Evolutionary conservation across 345 rosid genomes (phyloP).

Genomic region (Syzygium oleosum): DNA sequence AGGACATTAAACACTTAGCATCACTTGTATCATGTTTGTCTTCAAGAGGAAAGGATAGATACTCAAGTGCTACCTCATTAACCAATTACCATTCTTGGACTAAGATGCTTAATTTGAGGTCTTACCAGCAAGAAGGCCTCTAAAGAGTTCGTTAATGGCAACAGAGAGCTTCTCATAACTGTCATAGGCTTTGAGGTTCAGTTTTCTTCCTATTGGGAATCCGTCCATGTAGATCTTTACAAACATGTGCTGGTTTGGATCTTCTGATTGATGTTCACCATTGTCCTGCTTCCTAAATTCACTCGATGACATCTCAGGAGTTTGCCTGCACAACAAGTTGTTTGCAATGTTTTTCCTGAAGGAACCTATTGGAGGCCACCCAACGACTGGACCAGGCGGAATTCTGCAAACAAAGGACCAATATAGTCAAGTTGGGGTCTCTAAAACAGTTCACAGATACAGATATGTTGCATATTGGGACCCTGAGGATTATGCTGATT

Average conservation of each 20-base stretch:
- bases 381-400: constrained; percentile 17
- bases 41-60: neutral
- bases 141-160: constrained; percentile 37
- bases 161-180: constrained; percentile 32
- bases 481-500: neutral
- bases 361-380: constrained; percentile 44
- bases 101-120: neutral
- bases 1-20: neutral
- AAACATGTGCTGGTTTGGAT: constrained; percentile 8
- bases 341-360: constrained; percentile 28
- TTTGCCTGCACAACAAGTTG: constrained; percentile 1
- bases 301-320: neutral
- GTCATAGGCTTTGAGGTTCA: constrained; percentile 32
- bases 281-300: constrained; percentile 4
- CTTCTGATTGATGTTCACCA: neutral
- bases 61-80: neutral
- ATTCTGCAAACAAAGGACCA: constrained; percentile 12
- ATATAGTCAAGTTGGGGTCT: neutral
- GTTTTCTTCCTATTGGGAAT: constrained; percentile 39
- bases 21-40: neutral
- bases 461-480: neutral
- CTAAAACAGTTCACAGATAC: neutral
- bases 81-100: neutral
- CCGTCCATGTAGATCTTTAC: constrained; percentile 43
- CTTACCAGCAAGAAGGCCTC: constrained; percentile 31